These are phyloP conservation scores for Zasmidium citrigriseum DNA, from an alignment of 2,329 filamentous ascomycete species.

Conservation along the genomic window DNA sequence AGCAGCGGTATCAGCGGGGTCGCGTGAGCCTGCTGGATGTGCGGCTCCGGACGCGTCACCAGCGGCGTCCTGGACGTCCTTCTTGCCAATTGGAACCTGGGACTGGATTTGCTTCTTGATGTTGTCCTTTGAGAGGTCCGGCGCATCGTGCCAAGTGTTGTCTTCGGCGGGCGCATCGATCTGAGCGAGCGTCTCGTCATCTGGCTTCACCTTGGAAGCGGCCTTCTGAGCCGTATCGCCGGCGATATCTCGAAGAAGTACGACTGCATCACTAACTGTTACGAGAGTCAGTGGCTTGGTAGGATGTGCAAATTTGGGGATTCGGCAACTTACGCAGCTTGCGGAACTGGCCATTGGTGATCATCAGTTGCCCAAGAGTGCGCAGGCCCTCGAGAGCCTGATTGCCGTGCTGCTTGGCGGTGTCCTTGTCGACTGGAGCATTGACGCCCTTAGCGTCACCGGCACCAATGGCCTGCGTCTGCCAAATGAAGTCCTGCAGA, in stretches of 20 bases:
- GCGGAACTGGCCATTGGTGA: slow-evolving; percentile 95
- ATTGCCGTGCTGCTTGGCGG: slow-evolving; percentile 78
- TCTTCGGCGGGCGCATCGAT: slow-evolving; percentile 85
- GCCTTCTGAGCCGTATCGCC: slow-evolving; percentile 84
- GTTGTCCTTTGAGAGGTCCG: slow-evolving; percentile 61
- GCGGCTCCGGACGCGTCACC: slow-evolving; percentile 58
- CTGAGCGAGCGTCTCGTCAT: slow-evolving; percentile 71
- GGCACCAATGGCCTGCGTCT: slow-evolving; percentile 74
- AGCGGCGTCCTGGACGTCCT: slow-evolving; percentile 63
- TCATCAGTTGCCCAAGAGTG: slow-evolving; percentile 82
- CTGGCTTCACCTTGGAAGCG: slow-evolving; percentile 73
- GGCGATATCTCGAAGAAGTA: slow-evolving; percentile 85
- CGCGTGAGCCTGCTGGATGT: slow-evolving; percentile 57
- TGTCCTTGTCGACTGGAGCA: slow-evolving; percentile 72
- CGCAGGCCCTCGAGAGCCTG: slow-evolving; percentile 81
- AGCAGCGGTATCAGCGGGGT: slow-evolving; percentile 57
- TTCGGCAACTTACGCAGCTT: slow-evolving; percentile 69
- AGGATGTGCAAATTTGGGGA: slow-evolving; percentile 12
- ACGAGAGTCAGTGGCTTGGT: neutral
- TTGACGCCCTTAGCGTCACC: slow-evolving; percentile 63
- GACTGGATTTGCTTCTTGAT: slow-evolving; percentile 69
- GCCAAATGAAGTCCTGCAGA: slow-evolving; percentile 95
- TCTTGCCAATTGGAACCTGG: slow-evolving; percentile 53
- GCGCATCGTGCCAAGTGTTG: slow-evolving; percentile 76
- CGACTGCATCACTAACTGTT: slow-evolving; percentile 72